Conservation (phyloP, 306 rosid genomes). For the Abrus pulchellus region DNA sequence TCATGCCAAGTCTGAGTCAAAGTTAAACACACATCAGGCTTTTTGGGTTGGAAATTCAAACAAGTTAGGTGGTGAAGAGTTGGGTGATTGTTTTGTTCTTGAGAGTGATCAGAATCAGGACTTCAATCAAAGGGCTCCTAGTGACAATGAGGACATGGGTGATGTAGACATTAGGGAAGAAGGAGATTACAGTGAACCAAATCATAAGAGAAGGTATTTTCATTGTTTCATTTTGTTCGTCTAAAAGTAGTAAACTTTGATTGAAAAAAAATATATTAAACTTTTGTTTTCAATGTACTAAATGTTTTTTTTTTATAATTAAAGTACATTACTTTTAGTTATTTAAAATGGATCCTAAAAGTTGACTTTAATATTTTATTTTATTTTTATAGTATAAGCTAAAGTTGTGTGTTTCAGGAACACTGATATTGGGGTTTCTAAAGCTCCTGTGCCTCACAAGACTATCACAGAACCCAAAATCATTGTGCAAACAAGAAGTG, state of each 20-base stretch:
- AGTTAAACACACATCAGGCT: constrained; percentile 57
- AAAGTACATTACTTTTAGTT: no score
- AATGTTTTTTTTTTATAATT: no score
- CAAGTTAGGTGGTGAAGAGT: constrained; percentile 50
- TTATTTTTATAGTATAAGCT: constrained; percentile 19
- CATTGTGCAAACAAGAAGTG: constrained; percentile 89
- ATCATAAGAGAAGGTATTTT: constrained; percentile 77
- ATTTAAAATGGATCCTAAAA: no score
- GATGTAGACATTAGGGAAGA: constrained; percentile 62
- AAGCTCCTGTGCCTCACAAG: constrained; percentile 70
- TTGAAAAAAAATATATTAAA: no score
- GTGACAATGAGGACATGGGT: constrained; percentile 70
- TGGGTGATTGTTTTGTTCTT: constrained; percentile 43
- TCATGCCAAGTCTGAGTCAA: constrained; percentile 57
- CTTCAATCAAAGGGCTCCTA: constrained; percentile 53
- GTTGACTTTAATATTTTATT: no score
- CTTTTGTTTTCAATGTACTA: no score
- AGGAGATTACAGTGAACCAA: constrained; percentile 67
- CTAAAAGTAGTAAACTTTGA: background rate
- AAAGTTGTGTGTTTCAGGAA: constrained; percentile 62
- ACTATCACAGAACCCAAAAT: constrained; percentile 89
- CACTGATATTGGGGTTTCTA: constrained; percentile 63
- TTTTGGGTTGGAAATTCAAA: constrained; percentile 56
- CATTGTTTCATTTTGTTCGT: constrained; percentile 36
- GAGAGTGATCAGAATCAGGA: constrained; percentile 40